Conservation (phyloP, 192 early-diverging fungal species). For the Coemansia furcata region DNA sequence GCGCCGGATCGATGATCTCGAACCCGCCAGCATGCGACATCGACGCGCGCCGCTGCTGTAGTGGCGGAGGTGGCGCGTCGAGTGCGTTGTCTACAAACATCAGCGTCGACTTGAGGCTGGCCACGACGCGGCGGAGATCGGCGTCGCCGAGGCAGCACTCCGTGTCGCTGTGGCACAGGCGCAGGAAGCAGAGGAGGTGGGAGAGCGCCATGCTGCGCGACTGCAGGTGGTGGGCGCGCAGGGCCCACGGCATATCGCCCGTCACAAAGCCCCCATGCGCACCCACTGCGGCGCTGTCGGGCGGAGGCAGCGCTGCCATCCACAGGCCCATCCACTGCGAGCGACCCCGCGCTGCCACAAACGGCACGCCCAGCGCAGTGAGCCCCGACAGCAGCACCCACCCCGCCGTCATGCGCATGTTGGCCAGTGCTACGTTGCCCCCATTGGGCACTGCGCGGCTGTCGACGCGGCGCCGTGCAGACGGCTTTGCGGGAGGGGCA, state of each 20-base stretch:
- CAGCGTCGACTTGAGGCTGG: constrained; percentile 18
- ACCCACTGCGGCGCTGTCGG: neutral
- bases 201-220: constrained; percentile 26
- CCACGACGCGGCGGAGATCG: neutral
- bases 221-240: constrained; percentile 27
- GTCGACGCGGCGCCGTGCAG: neutral
- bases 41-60: neutral
- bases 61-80: constrained; percentile 31
- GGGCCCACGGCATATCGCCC: constrained; percentile 18
- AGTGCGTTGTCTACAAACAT: constrained; percentile 50
- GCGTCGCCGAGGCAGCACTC: neutral
- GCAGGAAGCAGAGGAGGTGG: constrained; percentile 21
- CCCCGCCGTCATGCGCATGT: constrained; percentile 31
- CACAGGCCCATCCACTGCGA: constrained; percentile 30
- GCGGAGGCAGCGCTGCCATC: constrained; percentile 28
- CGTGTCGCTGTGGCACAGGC: neutral
- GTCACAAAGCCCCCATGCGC: constrained; percentile 25
- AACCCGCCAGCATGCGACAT: neutral
- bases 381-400: constrained; percentile 38
- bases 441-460: neutral
- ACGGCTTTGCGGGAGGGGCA: neutral
- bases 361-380: constrained; percentile 6
- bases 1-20: constrained; percentile 3
- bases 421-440: constrained; percentile 4
- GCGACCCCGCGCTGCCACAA: neutral